These are phyloP conservation scores for Tarenaya hassleriana DNA, from an alignment of 345 rosid genomes.

Conservation along the genomic window DNA sequence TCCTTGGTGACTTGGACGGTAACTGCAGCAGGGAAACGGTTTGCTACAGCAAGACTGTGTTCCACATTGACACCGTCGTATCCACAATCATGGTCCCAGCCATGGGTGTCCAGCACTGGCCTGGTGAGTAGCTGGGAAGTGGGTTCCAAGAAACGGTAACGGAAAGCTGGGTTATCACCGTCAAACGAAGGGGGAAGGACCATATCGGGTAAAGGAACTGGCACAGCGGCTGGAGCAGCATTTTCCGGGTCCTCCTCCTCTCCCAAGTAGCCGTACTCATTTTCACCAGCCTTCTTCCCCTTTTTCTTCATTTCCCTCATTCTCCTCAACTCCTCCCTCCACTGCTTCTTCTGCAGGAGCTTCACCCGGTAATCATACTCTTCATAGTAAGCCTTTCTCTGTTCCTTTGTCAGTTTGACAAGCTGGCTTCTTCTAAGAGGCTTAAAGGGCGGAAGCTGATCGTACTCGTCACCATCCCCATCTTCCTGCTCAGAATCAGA, in stretches of 20 bases:
- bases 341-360: constrained; percentile 68
- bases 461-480: constrained; percentile 65
- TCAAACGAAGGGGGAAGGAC: constrained; percentile 71
- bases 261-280: constrained; percentile 34
- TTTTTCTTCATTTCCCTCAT: constrained; percentile 61
- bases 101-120: constrained; percentile 69
- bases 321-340: constrained; percentile 60
- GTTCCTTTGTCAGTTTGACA: constrained; percentile 57
- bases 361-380: constrained; percentile 79
- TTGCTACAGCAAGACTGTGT: constrained; percentile 47
- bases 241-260: constrained; percentile 45
- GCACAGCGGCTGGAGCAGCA: constrained; percentile 56
- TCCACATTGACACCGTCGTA: constrained; percentile 70
- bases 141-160: constrained; percentile 67
- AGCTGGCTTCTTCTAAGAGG: constrained; percentile 57
- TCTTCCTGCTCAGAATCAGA: constrained; percentile 81
- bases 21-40: constrained; percentile 50
- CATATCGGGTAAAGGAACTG: constrained; percentile 69
- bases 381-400: constrained; percentile 56
- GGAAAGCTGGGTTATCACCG: constrained; percentile 58
- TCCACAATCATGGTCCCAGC: constrained; percentile 86
- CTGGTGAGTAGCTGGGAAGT: constrained; percentile 57
- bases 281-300: constrained; percentile 39
- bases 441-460: constrained; percentile 71
- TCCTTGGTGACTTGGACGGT: constrained; percentile 65